Base-by-base conservation (phyloP, 2,329 filamentous ascomycete species). In the Diaporthe destruens region DNA sequence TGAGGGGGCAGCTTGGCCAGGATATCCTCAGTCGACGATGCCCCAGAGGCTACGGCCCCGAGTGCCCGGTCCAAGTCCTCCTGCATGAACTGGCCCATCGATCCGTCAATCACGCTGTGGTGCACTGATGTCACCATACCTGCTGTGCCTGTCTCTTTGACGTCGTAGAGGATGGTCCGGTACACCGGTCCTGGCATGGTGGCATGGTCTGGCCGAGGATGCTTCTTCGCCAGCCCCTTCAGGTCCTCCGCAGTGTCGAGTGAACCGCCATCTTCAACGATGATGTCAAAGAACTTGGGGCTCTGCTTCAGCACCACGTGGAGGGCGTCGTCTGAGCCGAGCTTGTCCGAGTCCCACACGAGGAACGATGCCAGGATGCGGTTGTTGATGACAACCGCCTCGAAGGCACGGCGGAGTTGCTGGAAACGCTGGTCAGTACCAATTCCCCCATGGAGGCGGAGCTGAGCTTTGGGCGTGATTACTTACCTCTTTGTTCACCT, bases 351-450 rank as follows among this genome's bases (percentile, higher is more conserved):
- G 29, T 74, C 69, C 72, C 72, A 74, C 6, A 74, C 34, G 18
- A 74, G 42, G 16, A 71, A 69, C 8, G 72, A 74, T n/a, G 69
- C 72, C 4, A 74, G 55, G 6, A 74, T 68, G 4, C 72, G 72
- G 29, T 74, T 71, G 54, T 74, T 71, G 54, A 55, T 55, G 0
- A 74, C 47, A 16, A 72, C 65, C 2, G 72, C 51, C 23, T 74
- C 59, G 25, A 74, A 71, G 8, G 54, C 72, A 23, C 36, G 51
- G n/a, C 70, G 69, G 9, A 74, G 42, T n/a, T 67, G 47, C 72
- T 74, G n/a, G 18, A 9, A 14, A 7, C 2, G 18, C 25, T 47
- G 20, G 36, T 71, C 18, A 71, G 59, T 57, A 7, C 36, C 29
- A 7, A 7, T 4, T 47, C 23, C 29, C 32, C 7, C n/a, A 6